phyloP scores from a whole-genome alignment of 2,329 filamentous ascomycete species.

The Xylariaceae sp. region DNA sequence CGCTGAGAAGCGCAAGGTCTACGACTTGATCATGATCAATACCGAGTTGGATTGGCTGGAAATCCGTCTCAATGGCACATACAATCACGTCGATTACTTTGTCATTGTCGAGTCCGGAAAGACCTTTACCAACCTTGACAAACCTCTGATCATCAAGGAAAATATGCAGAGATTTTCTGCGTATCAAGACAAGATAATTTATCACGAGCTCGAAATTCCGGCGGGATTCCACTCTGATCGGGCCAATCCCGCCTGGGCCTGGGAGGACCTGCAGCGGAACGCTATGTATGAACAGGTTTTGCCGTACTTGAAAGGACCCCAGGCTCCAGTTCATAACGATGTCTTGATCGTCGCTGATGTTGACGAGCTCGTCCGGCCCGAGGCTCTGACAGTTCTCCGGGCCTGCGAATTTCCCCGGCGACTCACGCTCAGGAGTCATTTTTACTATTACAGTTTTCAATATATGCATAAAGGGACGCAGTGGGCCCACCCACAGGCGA shows the following conservation, averaged over 20 bases:
- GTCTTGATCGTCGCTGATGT: constrained; percentile 57
- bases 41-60: constrained; percentile 63
- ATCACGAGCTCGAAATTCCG: constrained; percentile 48
- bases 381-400: constrained; percentile 43
- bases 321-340: constrained; percentile 43
- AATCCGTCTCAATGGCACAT: constrained; percentile 56
- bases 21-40: constrained; percentile 60
- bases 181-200: constrained; percentile 58
- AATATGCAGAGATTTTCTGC: constrained; percentile 47
- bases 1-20: constrained; percentile 43
- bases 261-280: constrained; percentile 47
- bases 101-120: constrained; percentile 55
- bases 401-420: constrained; percentile 49
- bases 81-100: constrained; percentile 59
- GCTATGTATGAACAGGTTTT: constrained; percentile 56
- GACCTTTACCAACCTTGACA: constrained; percentile 54
- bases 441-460: constrained; percentile 57
- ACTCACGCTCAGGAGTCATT: constrained; percentile 45
- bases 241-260: constrained; percentile 38
- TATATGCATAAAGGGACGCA: constrained; percentile 40
- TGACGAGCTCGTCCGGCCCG: constrained; percentile 55
- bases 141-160: constrained; percentile 49
- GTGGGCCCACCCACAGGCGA: constrained; percentile 59
- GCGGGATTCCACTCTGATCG: constrained; percentile 33
- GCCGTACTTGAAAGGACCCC: constrained; percentile 37